These are phyloP conservation scores for Sonneratia caseolaris DNA, from an alignment of 345 rosid species.

Conservation along the genomic window DNA sequence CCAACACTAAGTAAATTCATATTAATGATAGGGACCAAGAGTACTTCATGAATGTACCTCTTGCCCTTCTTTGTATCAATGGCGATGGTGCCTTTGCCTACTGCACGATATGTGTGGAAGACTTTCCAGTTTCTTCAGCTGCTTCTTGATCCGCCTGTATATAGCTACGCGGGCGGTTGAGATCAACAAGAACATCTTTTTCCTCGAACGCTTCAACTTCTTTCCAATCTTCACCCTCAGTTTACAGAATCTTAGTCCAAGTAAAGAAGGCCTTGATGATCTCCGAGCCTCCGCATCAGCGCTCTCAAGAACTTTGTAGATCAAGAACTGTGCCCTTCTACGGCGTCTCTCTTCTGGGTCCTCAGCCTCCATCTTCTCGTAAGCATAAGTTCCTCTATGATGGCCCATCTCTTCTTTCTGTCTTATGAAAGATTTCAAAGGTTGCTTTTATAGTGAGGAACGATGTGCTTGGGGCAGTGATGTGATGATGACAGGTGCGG, in stretches of 20 bases:
- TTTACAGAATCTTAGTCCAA: slow-evolving; percentile 1
- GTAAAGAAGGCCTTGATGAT: slow-evolving; percentile 1
- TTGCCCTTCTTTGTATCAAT: too few relatives aligned
- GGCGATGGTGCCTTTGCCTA: too few relatives aligned
- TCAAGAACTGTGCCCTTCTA: slow-evolving; percentile 19
- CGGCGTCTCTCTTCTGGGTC: slow-evolving; percentile 14
- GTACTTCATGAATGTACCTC: too few relatives aligned
- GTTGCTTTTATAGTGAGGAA: not conserved
- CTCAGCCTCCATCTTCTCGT: slow-evolving; percentile 10
- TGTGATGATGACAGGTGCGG: not conserved
- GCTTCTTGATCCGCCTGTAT: slow-evolving; percentile 8
- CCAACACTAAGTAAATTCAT: too few relatives aligned
- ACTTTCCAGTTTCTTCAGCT: slow-evolving; percentile 4
- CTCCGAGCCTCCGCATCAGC: slow-evolving; percentile 4
- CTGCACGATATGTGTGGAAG: too few relatives aligned
- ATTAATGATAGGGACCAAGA: too few relatives aligned
- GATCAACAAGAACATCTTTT: slow-evolving; percentile 3
- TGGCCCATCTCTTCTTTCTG: not conserved
- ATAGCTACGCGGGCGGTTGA: not conserved
- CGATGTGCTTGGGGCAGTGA: not conserved
- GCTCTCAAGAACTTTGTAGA: slow-evolving; percentile 12
- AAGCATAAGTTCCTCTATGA: not conserved
- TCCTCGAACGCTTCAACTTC: slow-evolving; percentile 12
- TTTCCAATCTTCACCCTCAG: slow-evolving; percentile 18
- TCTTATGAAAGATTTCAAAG: too few relatives aligned